Conservation (phyloP, 2,329 filamentous ascomycete genomes). For the Boeremia exigua region DNA sequence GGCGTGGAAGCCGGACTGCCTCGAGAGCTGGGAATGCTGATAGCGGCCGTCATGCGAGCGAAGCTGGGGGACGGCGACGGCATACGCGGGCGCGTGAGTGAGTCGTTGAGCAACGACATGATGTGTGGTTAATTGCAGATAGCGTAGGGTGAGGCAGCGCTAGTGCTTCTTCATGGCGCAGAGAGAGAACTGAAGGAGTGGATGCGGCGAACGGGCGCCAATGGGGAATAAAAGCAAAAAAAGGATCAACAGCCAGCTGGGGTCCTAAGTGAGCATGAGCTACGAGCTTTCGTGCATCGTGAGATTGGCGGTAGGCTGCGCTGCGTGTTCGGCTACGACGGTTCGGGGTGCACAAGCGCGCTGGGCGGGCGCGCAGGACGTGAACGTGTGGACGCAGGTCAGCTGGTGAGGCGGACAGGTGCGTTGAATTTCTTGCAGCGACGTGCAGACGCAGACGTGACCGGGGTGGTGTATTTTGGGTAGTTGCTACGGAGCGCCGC, state of each 20-base stretch:
- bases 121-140: slow-evolving; percentile 17
- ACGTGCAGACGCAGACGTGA: slow-evolving; percentile 16
- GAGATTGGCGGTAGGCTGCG: slow-evolving; percentile 29
- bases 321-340: slow-evolving; percentile 29
- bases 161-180: slow-evolving; percentile 39
- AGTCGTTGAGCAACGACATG: slow-evolving; percentile 40
- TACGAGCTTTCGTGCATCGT: slow-evolving; percentile 40
- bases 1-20: slow-evolving; percentile 49
- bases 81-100: slow-evolving; percentile 36
- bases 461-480: slow-evolving; percentile 24
- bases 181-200: slow-evolving; percentile 23
- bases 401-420: slow-evolving; percentile 29
- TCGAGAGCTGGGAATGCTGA: slow-evolving; percentile 47
- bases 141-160: slow-evolving; percentile 17
- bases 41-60: slow-evolving; percentile 36
- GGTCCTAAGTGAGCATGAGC: slow-evolving; percentile 27
- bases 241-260: slow-evolving; percentile 38
- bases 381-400: slow-evolving; percentile 25
- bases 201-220: slow-evolving; percentile 31
- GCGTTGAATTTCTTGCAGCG: slow-evolving; percentile 18
- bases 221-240: slow-evolving; percentile 33
- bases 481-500: slow-evolving; percentile 30
- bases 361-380: slow-evolving; percentile 33
- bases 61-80: slow-evolving; percentile 44
- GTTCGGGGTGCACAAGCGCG: slow-evolving; percentile 38